Percentiles rank a stretch among this genome's conserved stretches.
These are phyloP conservation scores for Silene conica DNA, from an alignment of 148 eudicot genomes.

Conservation along the genomic window DNA sequence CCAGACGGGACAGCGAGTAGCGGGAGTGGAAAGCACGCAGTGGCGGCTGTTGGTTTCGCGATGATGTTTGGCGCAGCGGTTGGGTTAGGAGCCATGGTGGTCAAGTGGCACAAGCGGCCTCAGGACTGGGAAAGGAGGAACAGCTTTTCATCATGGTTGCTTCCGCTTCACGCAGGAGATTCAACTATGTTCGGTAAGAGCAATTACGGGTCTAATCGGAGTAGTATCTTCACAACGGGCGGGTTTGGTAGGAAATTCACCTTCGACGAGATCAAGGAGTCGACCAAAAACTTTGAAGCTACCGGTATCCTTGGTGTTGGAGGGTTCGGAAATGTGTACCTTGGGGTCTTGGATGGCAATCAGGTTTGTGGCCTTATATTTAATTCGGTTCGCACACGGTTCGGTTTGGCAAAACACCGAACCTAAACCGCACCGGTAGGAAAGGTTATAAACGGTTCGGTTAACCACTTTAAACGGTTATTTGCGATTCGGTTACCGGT, in stretches of 20 bases:
- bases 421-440: no score
- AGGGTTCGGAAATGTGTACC: conserved; percentile 84
- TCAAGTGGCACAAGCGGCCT: conserved; percentile 85
- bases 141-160: conserved; percentile 80
- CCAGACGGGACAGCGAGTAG: conserved; percentile 33
- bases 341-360: conserved; percentile 56
- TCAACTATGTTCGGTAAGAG: conserved; percentile 46
- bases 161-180: conserved; percentile 76
- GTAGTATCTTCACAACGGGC: conserved; percentile 44
- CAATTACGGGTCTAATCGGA: conserved; percentile 50
- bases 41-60: conserved; percentile 79
- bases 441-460: no score
- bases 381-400: no score
- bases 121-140: conserved; percentile 79
- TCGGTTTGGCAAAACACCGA: no score
- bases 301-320: conserved; percentile 69
- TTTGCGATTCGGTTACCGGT: no score
- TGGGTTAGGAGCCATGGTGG: conserved; percentile 78
- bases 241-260: conserved; percentile 71
- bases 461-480: no score
- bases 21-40: conserved; percentile 29
- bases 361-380: conserved; percentile 33
- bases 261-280: conserved; percentile 60
- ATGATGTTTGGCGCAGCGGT: conserved; percentile 96
- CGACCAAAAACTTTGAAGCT: conserved; percentile 65